A percentile compares a stretch with the other conserved stretches of the same genome.
Evolutionary conservation across 352 stramenopile species (phyloP).

Genomic region (Globisporangium takayamanum): DNA sequence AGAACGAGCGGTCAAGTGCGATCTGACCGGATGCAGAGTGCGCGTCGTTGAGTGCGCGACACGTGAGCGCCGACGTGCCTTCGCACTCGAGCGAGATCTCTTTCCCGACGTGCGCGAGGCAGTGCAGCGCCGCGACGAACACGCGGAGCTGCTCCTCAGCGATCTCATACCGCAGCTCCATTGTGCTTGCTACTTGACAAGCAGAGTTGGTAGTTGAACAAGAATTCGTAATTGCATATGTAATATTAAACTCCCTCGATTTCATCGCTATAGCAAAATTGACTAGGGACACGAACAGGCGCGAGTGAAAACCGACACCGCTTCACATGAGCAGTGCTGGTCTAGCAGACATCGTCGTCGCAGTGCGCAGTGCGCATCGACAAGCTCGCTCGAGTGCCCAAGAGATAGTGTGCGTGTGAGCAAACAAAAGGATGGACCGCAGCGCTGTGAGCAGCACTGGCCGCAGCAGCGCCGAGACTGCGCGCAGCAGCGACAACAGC

Average conservation of each 20-base stretch:
- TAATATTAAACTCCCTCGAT: too few species aligned
- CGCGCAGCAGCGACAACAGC: slow-evolving; percentile 7
- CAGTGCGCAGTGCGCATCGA: too few species aligned
- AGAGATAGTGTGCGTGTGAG: neutral
- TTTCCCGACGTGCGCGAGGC: slow-evolving; percentile 71
- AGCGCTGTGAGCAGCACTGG: neutral
- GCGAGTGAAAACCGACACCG: too few species aligned
- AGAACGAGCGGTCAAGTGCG: slow-evolving; percentile 63
- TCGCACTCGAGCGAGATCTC: slow-evolving; percentile 75
- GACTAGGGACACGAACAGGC: too few species aligned
- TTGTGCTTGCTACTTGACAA: slow-evolving; percentile 8
- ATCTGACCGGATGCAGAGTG: slow-evolving; percentile 72
- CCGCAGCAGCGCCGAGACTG: slow-evolving; percentile 4
- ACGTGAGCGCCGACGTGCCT: slow-evolving; percentile 35
- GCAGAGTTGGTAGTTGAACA: too few species aligned
- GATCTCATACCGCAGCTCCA: slow-evolving; percentile 71
- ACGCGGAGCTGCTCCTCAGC: slow-evolving; percentile 71
- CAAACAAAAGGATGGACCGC: slow-evolving; percentile 6
- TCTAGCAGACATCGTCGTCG: too few species aligned
- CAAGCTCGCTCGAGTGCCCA: neutral
- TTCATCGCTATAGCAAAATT: too few species aligned
- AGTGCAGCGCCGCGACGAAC: slow-evolving; percentile 74
- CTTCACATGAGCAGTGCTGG: too few species aligned
- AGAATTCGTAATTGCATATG: too few species aligned
- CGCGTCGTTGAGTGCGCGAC: slow-evolving; percentile 76